phyloP scores from a whole-genome alignment of 2,329 filamentous ascomycete species.

The Fusarium anthophilum region DNA sequence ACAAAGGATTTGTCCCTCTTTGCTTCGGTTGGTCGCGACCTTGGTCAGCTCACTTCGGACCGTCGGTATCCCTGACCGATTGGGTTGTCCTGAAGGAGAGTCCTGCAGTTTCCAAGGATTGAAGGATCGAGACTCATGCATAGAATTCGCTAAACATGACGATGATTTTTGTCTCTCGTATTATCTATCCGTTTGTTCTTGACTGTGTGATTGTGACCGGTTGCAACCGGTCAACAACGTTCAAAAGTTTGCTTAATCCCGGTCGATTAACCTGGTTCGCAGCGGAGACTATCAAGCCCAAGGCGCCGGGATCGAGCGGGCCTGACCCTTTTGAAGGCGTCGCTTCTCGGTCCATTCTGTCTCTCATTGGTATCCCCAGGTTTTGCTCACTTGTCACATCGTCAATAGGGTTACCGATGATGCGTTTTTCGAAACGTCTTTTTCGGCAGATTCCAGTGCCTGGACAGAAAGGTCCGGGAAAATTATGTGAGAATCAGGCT shows the following conservation, averaged over 20 bases:
- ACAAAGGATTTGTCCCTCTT: conserved; percentile 3
- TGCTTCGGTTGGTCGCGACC: conserved; percentile 39
- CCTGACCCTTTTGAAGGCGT: conserved; percentile 23
- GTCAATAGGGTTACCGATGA: conserved; percentile 6
- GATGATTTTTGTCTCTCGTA: background rate
- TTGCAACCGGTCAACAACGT: conserved; percentile 1
- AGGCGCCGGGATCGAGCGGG: conserved; percentile 26
- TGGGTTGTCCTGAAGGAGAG: background rate
- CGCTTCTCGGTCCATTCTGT: conserved; percentile 40
- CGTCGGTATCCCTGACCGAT: conserved; percentile 35
- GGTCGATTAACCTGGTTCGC: conserved; percentile 11
- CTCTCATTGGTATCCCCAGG: conserved; percentile 43
- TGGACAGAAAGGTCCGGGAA: background rate
- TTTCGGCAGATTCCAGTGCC: background rate
- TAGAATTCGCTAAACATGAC: background rate
- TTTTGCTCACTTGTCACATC: conserved; percentile 19
- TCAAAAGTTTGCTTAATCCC: conserved; percentile 26
- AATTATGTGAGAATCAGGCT: background rate
- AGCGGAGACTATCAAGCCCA: conserved; percentile 30
- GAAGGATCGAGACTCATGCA: background rate
- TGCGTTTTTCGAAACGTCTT: background rate
- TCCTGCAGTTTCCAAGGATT: background rate
- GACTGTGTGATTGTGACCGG: background rate
- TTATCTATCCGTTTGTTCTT: background rate
- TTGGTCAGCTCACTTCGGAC: conserved; percentile 31